These are phyloP conservation scores for Apophysomyces variabilis DNA, from an alignment of 371 early-diverging fungal species.

Conservation along the genomic window DNA sequence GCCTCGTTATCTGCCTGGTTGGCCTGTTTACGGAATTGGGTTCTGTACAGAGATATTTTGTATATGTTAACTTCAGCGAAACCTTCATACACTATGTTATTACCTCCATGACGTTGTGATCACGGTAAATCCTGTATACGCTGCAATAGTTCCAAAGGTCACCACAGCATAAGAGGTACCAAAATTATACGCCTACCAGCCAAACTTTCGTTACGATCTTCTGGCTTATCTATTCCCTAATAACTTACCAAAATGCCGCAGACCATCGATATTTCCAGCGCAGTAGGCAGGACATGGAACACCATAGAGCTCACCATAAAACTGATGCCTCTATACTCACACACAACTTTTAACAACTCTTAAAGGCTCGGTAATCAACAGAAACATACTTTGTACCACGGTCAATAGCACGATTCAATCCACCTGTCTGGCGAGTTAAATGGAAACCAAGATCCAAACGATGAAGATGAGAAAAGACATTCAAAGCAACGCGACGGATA, in stretches of 20 bases:
- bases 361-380: neutral
- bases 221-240: neutral
- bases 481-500: conserved; percentile 84
- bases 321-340: conserved; percentile 79
- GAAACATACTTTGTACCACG: conserved; percentile 88
- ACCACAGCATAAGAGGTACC: conserved; percentile 86
- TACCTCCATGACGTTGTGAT: conserved; percentile 83
- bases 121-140: conserved; percentile 90
- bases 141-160: conserved; percentile 82
- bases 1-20: conserved; percentile 95
- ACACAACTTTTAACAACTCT: neutral
- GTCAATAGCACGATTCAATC: conserved; percentile 93
- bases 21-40: conserved; percentile 87
- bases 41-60: conserved; percentile 42
- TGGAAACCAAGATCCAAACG: conserved; percentile 89
- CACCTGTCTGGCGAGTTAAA: conserved; percentile 92
- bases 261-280: conserved; percentile 93
- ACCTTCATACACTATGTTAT: too few relatives aligned
- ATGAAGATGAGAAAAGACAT: conserved; percentile 89
- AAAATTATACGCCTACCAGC: conserved; percentile 73
- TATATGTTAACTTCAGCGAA: too few relatives aligned
- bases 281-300: conserved; percentile 92
- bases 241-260: conserved; percentile 81
- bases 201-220: neutral
- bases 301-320: conserved; percentile 91